These are phyloP conservation scores for Harringtonia aguacate DNA, from an alignment of 2,329 filamentous ascomycete genomes.

Conservation along the genomic window DNA sequence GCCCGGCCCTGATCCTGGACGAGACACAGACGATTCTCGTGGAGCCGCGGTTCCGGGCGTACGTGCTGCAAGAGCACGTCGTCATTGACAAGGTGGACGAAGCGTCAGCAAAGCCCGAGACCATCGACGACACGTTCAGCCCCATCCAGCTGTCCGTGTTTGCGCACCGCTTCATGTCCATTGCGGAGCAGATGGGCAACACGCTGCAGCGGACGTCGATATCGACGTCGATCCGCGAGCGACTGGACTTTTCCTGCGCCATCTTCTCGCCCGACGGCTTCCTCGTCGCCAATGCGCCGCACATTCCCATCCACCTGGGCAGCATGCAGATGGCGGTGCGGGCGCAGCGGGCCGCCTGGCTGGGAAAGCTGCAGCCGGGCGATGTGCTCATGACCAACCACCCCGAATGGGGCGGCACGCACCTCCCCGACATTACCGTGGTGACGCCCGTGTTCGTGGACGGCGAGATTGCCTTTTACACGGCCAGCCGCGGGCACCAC, in stretches of 20 bases:
- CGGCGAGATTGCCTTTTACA: conserved; percentile 69
- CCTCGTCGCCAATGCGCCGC: conserved; percentile 68
- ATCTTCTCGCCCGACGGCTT: conserved; percentile 66
- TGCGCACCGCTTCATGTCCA: conserved; percentile 73
- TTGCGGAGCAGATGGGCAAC: conserved; percentile 48
- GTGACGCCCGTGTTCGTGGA: conserved; percentile 62
- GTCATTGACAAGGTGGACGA: conserved; percentile 45
- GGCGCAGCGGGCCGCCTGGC: conserved; percentile 69
- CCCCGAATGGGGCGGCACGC: conserved; percentile 33
- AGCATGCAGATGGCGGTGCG: conserved; percentile 74
- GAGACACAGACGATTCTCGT: conserved; percentile 62
- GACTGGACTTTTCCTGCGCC: conserved; percentile 73
- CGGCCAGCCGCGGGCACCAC: conserved; percentile 70
- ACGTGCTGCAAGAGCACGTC: conserved; percentile 58
- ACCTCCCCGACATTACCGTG: conserved; percentile 73
- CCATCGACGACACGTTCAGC: conserved; percentile 44
- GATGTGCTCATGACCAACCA: conserved; percentile 70
- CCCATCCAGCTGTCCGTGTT: conserved; percentile 72
- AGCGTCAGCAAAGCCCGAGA: conserved; percentile 15
- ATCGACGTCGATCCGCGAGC: conserved; percentile 71
- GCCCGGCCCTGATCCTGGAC: conserved; percentile 58
- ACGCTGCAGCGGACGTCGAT: conserved; percentile 72
- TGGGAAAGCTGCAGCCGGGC: conserved; percentile 62
- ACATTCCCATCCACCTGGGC: conserved; percentile 69
- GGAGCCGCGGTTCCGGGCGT: conserved; percentile 49